Conservation (phyloP, 441 rosid species). For the Erysimum pusillum region DNA sequence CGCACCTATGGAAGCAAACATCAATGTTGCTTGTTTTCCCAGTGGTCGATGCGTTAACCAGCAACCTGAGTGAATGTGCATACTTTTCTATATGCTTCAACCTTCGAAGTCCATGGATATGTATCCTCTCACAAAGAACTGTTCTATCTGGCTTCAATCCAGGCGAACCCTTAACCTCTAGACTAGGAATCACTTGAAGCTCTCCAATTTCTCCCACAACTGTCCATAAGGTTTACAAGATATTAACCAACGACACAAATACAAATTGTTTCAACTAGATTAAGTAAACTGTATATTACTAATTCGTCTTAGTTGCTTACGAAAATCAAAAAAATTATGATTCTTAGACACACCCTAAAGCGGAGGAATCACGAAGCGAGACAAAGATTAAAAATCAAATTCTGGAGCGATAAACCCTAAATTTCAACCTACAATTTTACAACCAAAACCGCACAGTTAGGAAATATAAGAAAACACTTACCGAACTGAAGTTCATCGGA, state of each 20-base stretch:
- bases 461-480: constrained; percentile 33
- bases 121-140: constrained; percentile 76
- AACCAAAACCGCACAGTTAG: neutral
- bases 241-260: neutral
- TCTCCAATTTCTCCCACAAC: constrained; percentile 61
- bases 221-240: constrained; percentile 43
- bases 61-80: constrained; percentile 75
- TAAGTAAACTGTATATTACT: neutral
- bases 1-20: constrained; percentile 89
- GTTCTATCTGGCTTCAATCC: constrained; percentile 66
- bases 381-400: neutral
- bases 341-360: constrained; percentile 9
- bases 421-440: constrained; percentile 5
- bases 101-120: constrained; percentile 71
- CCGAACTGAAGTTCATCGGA: constrained; percentile 61
- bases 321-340: neutral
- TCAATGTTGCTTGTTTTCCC: constrained; percentile 56
- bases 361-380: neutral
- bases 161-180: constrained; percentile 69
- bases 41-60: constrained; percentile 53
- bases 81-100: constrained; percentile 62
- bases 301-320: neutral
- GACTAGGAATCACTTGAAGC: constrained; percentile 59
- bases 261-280: neutral
- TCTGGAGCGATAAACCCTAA: constrained; percentile 50